Evolutionary conservation across 1,139 yeast genomes (phyloP).

Genomic region (Sugiyamaella sp.): DNA sequence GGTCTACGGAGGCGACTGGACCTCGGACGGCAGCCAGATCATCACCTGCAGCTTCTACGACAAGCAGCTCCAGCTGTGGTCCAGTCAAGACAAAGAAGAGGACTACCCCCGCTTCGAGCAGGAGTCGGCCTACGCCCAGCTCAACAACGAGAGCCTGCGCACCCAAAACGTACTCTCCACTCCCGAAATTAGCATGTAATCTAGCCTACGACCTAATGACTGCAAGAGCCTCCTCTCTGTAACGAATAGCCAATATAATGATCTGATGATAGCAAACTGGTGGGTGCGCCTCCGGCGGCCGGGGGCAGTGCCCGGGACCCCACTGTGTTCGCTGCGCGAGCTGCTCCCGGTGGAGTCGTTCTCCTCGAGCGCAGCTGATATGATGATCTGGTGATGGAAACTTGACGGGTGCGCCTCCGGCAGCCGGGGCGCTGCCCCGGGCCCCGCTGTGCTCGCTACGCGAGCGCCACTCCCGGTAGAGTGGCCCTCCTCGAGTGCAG

Average conservation of each 20-base stretch:
- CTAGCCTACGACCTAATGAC: neutral
- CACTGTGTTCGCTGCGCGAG: constrained; percentile 2
- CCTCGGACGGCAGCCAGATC: constrained; percentile 49
- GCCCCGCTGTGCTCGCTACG: too few relatives aligned
- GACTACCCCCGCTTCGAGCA: constrained; percentile 14
- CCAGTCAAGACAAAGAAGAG: constrained; percentile 23
- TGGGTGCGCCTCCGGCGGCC: constrained; percentile 11
- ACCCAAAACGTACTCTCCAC: constrained; percentile 11
- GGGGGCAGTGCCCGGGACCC: constrained; percentile 5
- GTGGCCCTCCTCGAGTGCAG: neutral
- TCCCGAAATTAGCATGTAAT: constrained; percentile 11
- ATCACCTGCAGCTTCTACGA: constrained; percentile 94
- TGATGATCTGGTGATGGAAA: neutral
- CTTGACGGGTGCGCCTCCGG: neutral
- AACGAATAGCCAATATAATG: constrained; percentile 1
- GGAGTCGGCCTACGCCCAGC: constrained; percentile 10
- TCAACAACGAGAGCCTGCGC: constrained; percentile 5
- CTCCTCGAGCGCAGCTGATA: too few relatives aligned
- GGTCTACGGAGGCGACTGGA: constrained; percentile 97
- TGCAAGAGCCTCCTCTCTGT: constrained; percentile 4
- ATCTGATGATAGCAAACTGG: neutral
- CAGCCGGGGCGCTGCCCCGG: neutral
- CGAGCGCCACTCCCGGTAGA: too few relatives aligned
- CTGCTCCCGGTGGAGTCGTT: too few relatives aligned
- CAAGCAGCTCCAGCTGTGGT: constrained; percentile 76